Percentiles rank a stretch among this genome's conserved stretches.
Conservation (phyloP, 495 filamentous ascomycete genomes). For the Aspergillus biplanus region DNA sequence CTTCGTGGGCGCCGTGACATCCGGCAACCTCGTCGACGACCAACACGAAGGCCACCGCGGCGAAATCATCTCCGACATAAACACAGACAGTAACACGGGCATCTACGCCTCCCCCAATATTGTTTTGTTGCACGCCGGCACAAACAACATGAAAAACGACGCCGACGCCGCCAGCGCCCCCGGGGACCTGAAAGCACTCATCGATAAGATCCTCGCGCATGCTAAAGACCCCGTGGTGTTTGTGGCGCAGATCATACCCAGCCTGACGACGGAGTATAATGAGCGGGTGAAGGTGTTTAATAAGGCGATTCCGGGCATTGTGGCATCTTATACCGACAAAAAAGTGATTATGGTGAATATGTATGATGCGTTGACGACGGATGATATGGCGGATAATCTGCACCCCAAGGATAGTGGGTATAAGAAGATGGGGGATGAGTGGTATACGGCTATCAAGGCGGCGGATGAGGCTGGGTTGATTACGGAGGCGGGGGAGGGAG, state of each 20-base stretch:
- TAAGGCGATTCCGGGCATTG: not conserved
- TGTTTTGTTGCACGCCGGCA: slow-evolving; percentile 1
- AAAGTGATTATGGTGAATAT: not conserved
- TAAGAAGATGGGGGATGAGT: not conserved
- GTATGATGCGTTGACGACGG: not conserved
- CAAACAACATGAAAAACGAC: slow-evolving; percentile 1
- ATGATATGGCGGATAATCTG: not conserved
- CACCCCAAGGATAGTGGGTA: not conserved
- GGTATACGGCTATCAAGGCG: not conserved
- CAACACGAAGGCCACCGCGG: not conserved
- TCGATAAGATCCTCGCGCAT: not conserved
- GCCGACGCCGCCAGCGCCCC: not conserved
- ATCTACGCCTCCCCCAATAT: not conserved
- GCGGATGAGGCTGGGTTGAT: not conserved
- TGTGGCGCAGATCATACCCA: not conserved
- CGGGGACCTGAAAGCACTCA: not conserved
- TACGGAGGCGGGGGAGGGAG: not conserved
- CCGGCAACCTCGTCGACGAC: not conserved
- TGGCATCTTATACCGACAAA: not conserved
- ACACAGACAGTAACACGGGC: not conserved
- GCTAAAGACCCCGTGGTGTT: not conserved
- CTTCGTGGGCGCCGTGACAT: not conserved
- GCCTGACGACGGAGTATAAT: not conserved
- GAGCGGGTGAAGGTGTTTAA: not conserved
- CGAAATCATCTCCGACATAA: not conserved